Base-by-base conservation (phyloP, 2,329 filamentous ascomycete genomes). In the Fusarium sp. region DNA sequence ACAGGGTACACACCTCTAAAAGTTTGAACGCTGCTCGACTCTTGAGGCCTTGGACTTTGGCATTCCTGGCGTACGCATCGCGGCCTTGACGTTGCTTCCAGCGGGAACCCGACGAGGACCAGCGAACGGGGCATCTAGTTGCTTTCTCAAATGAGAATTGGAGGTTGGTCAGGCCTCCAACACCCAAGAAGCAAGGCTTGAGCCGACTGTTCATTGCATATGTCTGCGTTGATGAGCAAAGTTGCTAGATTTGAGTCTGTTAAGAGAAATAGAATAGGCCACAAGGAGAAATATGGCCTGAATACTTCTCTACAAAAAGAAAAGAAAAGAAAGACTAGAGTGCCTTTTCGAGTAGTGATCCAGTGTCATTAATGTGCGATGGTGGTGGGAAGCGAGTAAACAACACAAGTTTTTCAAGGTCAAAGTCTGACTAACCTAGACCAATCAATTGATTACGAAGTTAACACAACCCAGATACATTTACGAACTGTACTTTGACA, bases 1-100 rank as follows among this genome's bases (percentile, higher is more conserved):
- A 13, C 25, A 27, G 5, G 14, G 8, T 31, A 13, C 79, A 35
- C 80, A 95, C 95, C 87, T 98, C 94, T 20, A 98, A 84, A 11
- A 99, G 86, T 83, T 99, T 99, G 83, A 97, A 98, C 0, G 95
- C 97, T 29, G 97, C 97, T 71, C 97, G 91, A 78, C 95, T 97
- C 83, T 96, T 98, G 67, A 98, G 85, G 0, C 92, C 92, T 75
- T 93, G 89, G 3, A 97, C 91, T 79, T 91, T 93, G 54, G 97
- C 95, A 77, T 93, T 90, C 65, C 90, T 90, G 0, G 93, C 90
- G 81, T 91, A 97, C 20, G 83, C 84, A 84, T 99, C 97, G 45
- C 84, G 88, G 42, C 86, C 86, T 80, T 98, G 95, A 22, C 97
- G 92, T 62, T 89, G 88, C 81, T 95, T 94, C 97, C 97, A 99